phyloP scores from a whole-genome alignment of 2,329 filamentous ascomycete species.

The Pyrenophora graminea region DNA sequence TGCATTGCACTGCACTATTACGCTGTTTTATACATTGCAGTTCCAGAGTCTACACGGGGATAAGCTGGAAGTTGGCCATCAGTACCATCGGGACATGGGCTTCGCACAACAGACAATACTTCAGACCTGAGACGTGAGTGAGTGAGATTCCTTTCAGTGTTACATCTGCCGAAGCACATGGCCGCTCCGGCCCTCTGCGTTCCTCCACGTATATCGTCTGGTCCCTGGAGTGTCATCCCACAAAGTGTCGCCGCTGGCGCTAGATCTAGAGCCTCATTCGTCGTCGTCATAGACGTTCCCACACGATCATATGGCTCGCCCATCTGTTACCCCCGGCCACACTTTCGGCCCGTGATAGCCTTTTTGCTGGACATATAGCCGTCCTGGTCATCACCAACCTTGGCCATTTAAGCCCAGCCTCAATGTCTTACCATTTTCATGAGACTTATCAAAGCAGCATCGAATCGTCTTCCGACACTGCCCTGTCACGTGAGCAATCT shows the following conservation, averaged over 20 bases:
- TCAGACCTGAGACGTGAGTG: background rate
- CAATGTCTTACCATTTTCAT: background rate
- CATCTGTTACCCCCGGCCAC: conserved; percentile 3
- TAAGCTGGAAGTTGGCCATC: no score
- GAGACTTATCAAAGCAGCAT: no score
- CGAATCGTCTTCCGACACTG: no score
- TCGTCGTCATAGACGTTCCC: conserved; percentile 34
- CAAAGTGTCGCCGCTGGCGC: conserved; percentile 21
- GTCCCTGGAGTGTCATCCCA: background rate
- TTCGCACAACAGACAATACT: background rate
- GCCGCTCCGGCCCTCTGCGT: background rate
- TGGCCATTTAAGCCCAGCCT: no score
- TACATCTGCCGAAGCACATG: conserved; percentile 5
- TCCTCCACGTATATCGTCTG: conserved; percentile 1
- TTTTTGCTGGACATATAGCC: background rate
- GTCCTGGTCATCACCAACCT: background rate
- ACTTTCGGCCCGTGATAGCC: conserved; percentile 2
- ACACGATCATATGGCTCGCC: conserved; percentile 21
- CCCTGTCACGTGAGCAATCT: no score
- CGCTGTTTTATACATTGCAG: background rate
- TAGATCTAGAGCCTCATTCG: conserved; percentile 23
- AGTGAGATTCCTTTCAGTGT: background rate
- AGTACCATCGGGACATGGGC: no score
- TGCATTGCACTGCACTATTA: background rate
- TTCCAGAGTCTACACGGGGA: no score